These are phyloP conservation scores for Sphagnum tenellum DNA, from an alignment of 225 moss, liverwort and hornwort genomes.

Conservation along the genomic window DNA sequence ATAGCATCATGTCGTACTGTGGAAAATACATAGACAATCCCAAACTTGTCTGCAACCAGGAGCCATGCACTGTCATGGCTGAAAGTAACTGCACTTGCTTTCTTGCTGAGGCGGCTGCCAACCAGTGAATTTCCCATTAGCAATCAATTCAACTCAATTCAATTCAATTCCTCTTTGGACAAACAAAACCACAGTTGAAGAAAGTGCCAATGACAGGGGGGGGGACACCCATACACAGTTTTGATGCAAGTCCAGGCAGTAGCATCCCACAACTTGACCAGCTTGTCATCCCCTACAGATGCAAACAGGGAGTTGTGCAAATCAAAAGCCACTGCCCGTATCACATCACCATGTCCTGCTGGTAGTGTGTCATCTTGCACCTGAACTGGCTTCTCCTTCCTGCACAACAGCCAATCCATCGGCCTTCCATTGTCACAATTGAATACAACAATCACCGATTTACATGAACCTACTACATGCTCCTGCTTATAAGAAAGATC, in stretches of 20 bases:
- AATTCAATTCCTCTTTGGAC: neutral
- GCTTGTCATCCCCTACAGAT: slow-evolving; percentile 92
- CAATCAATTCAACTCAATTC: too few relatives aligned
- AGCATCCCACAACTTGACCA: slow-evolving; percentile 87
- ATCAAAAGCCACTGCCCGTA: slow-evolving; percentile 69
- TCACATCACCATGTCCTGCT: slow-evolving; percentile 67
- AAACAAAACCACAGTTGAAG: too few relatives aligned
- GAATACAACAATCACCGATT: too few relatives aligned
- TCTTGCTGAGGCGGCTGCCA: slow-evolving; percentile 71
- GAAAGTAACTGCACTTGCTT: slow-evolving; percentile 81
- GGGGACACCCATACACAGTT: slow-evolving; percentile 42
- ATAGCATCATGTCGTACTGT: slow-evolving; percentile 21
- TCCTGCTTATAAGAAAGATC: too few relatives aligned
- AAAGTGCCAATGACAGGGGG: neutral
- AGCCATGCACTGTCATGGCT: slow-evolving; percentile 85
- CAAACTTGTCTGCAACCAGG: slow-evolving; percentile 95
- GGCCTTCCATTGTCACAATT: too few relatives aligned
- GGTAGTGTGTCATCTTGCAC: slow-evolving; percentile 46
- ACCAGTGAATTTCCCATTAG: too few relatives aligned
- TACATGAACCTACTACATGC: too few relatives aligned
- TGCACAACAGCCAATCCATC: slow-evolving; percentile 10
- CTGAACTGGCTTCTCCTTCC: slow-evolving; percentile 39
- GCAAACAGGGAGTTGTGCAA: slow-evolving; percentile 63
- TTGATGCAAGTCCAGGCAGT: slow-evolving; percentile 78
- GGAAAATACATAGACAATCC: slow-evolving; percentile 72